Base-by-base conservation (phyloP, 2,329 filamentous ascomycete genomes). In the Gremmenia infestans region DNA sequence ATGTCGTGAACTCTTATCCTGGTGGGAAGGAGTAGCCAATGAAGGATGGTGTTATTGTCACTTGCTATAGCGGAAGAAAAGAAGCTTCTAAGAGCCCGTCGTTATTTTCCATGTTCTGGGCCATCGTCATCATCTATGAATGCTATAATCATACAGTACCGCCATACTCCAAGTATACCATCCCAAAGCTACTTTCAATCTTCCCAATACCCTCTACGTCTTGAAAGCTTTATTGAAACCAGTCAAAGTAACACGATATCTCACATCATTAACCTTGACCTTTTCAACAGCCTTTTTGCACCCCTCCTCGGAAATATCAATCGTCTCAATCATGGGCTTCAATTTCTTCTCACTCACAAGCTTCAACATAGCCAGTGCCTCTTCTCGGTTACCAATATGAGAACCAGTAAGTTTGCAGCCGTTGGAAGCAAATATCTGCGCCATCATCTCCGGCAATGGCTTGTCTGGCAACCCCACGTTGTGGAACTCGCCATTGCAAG, bases 231-330 rank as follows among this genome's bases (percentile, higher is more conserved):
- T 83, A 64, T 89, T 82, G 64, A 80, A 89, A 9, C 81, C 81
- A 12, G 81, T 83, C 65, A 92, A 70, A 0, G 87, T 89, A 65
- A 89, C 86, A 42, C 89, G 78, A 69, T 89, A 93, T 36, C 79
- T 79, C 14, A 91, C 85, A 69, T 89, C 81, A 63, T 87, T 87
- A 60, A 82, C 82, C 67, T 87, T 82, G 50, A 92, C 82, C 61
- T 84, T 78, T 70, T 85, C 78, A 17, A 90, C 81, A 0, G 83
- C 88, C 73, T 90, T 79, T 70, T 83, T 83, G 65, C 86, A 87
- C 0, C 84, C 86, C 59, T 81, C 77, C 67, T 85, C 86, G 0
- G 51, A 53, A 47, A 65, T 65, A 35, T 63, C 54, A 37, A 65
- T 63, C 7, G 80, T 81, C 60, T 83, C 70, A 40, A 85, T 73